Base-by-base conservation (phyloP, 192 early-diverging fungal genomes). In the Umbelopsis ramanniana region DNA sequence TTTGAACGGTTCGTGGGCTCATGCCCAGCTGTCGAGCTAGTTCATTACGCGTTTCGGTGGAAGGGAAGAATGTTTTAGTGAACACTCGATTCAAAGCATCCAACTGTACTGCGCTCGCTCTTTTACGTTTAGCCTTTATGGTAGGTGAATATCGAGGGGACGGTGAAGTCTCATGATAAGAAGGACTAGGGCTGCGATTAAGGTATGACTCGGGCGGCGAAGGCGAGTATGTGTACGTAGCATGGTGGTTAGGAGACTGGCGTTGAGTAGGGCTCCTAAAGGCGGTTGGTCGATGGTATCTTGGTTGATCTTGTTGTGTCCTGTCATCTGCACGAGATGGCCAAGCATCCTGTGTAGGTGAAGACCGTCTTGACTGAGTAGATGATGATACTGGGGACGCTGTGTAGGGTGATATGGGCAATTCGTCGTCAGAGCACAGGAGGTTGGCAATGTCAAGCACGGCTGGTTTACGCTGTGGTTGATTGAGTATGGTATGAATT, bases 1-100 rank as follows among this genome's bases (percentile, higher is more conserved):
- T 91, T 79, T 96, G 95, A 24, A 96, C 91, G 21, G 89, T 89
- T 43, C 93, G 88, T 24, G 93, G 91, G 35, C 89, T 88, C 95
- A 96, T 95, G 70, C 87, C 83, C 15, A 94, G 83, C 48, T 81
- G 79, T 33, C 81, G 80, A n/a, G 91, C 93, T 15, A 96, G 85
- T 38, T 85, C 84, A 52, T 89, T 76, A 52, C 95, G 88, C 74
- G 89, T 76, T 67, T 92, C 89, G 9, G 91, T 88, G 24, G 88
- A 90, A 21, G 94, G 94, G 55, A 92, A 91, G 47, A 83, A 86
- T 17, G 90, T 93, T 47, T 86, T 80, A 55, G 78, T 79, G 74
- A 92, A 90, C 60, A 92, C 84, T 22, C 83, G 67, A 60, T 82
- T 82, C 35, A 91, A 57, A 0, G 89, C 88, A 9, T 84, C 68